Percentiles rank a stretch among this genome's conserved stretches.
Conservation (phyloP, 1,284 basidiomycete genomes). For the Cryptococcus floricola region DNA sequence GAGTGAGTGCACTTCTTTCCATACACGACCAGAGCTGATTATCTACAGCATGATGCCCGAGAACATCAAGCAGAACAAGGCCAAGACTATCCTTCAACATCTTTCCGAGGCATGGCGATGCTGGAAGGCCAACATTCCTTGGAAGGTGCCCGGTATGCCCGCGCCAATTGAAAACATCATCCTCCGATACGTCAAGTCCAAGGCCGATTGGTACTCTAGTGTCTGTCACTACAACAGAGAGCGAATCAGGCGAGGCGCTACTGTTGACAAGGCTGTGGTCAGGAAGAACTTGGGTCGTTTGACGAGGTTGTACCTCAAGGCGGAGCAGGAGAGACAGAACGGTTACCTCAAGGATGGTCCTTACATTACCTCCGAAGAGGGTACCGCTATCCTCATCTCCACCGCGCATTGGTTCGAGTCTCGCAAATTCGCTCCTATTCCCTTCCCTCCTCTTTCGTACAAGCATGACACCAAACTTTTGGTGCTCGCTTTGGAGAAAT, state of each 20-base stretch:
- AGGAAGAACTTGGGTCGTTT: slow-evolving; percentile 53
- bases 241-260: slow-evolving; percentile 71
- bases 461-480: slow-evolving; percentile 97
- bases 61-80: slow-evolving; percentile 97
- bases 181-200: slow-evolving; percentile 97
- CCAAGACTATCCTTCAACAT: slow-evolving; percentile 97
- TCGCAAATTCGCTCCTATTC: slow-evolving; percentile 89
- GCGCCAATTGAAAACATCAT: slow-evolving; percentile 99
- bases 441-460: slow-evolving; percentile 96
- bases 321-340: slow-evolving; percentile 95
- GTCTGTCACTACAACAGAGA: slow-evolving; percentile 61
- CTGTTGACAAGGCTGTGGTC: slow-evolving; percentile 94
- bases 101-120: slow-evolving; percentile 97
- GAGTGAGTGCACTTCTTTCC: slow-evolving; percentile 50
- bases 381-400: slow-evolving; percentile 93
- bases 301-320: slow-evolving; percentile 81
- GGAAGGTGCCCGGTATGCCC: slow-evolving; percentile 54
- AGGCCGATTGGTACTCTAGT: slow-evolving; percentile 99
- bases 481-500: slow-evolving; percentile 88
- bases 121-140: slow-evolving; percentile 93
- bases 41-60: slow-evolving; percentile 80
- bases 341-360: slow-evolving; percentile 96
- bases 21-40: slow-evolving; percentile 1
- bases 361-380: slow-evolving; percentile 94
- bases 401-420: slow-evolving; percentile 97